Percentiles rank a stretch among this genome's conserved stretches.
Evolutionary conservation across 2,329 filamentous ascomycete genomes (phyloP).

Genomic region (Calonectria crousiana): DNA sequence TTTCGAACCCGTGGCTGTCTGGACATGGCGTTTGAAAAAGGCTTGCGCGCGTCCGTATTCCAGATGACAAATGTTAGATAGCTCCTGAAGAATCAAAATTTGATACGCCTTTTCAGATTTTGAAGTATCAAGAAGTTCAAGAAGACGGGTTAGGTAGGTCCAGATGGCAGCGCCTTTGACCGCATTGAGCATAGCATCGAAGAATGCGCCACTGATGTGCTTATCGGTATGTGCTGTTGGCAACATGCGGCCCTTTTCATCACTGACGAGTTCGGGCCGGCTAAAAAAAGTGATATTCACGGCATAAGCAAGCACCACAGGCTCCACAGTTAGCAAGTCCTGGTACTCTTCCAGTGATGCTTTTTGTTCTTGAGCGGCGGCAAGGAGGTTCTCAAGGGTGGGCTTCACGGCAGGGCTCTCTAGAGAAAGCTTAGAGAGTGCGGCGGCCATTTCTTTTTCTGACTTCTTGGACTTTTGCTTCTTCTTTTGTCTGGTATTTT

Average conservation of each 20-base stretch:
- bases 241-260: conserved; percentile 57
- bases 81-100: conserved; percentile 57
- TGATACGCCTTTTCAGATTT: conserved; percentile 46
- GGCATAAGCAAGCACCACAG: conserved; percentile 46
- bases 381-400: conserved; percentile 46
- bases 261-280: conserved; percentile 55
- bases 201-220: conserved; percentile 55
- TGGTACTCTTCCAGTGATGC: conserved; percentile 50
- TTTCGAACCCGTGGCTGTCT: conserved; percentile 50
- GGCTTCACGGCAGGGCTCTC: conserved; percentile 42
- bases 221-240: conserved; percentile 53
- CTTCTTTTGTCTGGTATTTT: conserved; percentile 32
- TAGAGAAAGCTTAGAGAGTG: conserved; percentile 50
- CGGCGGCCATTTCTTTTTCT: conserved; percentile 42
- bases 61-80: conserved; percentile 58
- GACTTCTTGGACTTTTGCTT: conserved; percentile 44
- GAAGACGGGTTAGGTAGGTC: conserved; percentile 53
- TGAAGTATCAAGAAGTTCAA: conserved; percentile 47
- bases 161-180: conserved; percentile 54
- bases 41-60: conserved; percentile 55
- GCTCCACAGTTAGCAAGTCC: conserved; percentile 47
- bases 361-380: conserved; percentile 50
- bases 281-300: conserved; percentile 55
- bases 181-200: conserved; percentile 54
- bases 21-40: conserved; percentile 55